Evolutionary conservation across 352 stramenopile species (phyloP).

Genomic region (Saprolegnia parasitica): DNA sequence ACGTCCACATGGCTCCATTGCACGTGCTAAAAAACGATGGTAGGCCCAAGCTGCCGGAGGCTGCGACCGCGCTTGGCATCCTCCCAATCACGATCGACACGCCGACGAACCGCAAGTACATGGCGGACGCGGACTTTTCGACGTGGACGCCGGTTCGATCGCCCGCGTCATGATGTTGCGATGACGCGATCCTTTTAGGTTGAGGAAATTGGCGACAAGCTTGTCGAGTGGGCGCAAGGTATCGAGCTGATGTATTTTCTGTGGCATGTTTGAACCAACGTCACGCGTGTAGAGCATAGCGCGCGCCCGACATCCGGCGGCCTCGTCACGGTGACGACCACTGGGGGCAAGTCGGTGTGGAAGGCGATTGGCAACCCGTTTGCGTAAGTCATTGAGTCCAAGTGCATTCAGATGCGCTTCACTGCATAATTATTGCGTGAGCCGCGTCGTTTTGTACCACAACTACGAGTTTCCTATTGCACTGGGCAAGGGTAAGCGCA

Average conservation of each 20-base stretch:
- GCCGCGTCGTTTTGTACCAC: not conserved
- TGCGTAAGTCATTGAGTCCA: slow-evolving; percentile 36
- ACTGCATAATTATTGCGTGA: not conserved
- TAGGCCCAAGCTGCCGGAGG: slow-evolving; percentile 33
- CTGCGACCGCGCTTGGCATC: slow-evolving; percentile 55
- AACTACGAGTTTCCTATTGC: not conserved
- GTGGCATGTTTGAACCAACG: not conserved
- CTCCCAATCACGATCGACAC: slow-evolving; percentile 83
- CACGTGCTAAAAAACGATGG: slow-evolving; percentile 3
- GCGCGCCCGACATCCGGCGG: slow-evolving; percentile 56
- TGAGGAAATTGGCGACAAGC: slow-evolving; percentile 69
- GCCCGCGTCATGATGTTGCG: not conserved
- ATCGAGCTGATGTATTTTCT: slow-evolving; percentile 12
- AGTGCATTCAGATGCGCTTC: too few relatives aligned
- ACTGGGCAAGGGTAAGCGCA: not conserved
- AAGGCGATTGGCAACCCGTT: slow-evolving; percentile 67
- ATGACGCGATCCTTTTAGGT: slow-evolving; percentile 33
- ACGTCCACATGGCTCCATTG: slow-evolving; percentile 29
- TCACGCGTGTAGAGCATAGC: slow-evolving; percentile 28
- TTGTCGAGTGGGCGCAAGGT: slow-evolving; percentile 59
- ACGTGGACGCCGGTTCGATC: slow-evolving; percentile 64
- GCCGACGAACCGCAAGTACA: slow-evolving; percentile 85
- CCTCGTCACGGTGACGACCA: slow-evolving; percentile 62
- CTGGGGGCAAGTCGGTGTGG: slow-evolving; percentile 57
- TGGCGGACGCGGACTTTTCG: slow-evolving; percentile 78